phyloP scores from a whole-genome alignment of 768 basidiomycete genomes.

The Mycena albidolilacea region DNA sequence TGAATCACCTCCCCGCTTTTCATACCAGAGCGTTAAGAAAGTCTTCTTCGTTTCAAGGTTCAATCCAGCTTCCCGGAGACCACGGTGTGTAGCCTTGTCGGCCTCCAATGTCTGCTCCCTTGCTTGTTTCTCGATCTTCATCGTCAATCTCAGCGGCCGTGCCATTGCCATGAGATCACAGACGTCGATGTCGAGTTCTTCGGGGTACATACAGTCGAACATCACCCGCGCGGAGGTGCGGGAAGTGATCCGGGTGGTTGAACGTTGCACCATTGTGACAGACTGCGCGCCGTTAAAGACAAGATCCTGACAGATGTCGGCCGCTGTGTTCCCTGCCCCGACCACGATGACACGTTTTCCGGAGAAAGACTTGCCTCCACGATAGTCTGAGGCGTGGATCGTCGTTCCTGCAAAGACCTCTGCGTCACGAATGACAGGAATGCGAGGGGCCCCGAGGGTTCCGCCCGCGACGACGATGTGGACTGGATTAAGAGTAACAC shows the following conservation, averaged over 20 bases:
- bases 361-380: constrained; percentile 45
- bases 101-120: constrained; percentile 21
- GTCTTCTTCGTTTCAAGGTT: constrained; percentile 6
- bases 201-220: constrained; percentile 36
- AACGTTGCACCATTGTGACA: constrained; percentile 61
- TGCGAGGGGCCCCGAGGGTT: constrained; percentile 50
- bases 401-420: constrained; percentile 50
- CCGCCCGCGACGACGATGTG: constrained; percentile 60
- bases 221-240: constrained; percentile 1
- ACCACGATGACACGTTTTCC: constrained; percentile 58
- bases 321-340: constrained; percentile 57
- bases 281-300: constrained; percentile 47
- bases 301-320: constrained; percentile 58
- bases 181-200: constrained; percentile 42
- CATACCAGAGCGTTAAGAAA: constrained; percentile 25
- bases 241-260: constrained; percentile 52
- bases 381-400: constrained; percentile 52
- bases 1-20: constrained; percentile 22
- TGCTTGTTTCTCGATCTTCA: constrained; percentile 26
- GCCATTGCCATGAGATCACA: constrained; percentile 43
- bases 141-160: constrained; percentile 24
- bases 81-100: constrained; percentile 26
- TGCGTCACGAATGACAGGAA: constrained; percentile 47
- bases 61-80: constrained; percentile 32
- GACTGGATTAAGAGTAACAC: constrained; percentile 50